Evolutionary conservation across 2,329 filamentous ascomycete genomes (phyloP), one percentile per base, ranked within the genome.

Genomic region (Scedosporium boydii): DNA sequence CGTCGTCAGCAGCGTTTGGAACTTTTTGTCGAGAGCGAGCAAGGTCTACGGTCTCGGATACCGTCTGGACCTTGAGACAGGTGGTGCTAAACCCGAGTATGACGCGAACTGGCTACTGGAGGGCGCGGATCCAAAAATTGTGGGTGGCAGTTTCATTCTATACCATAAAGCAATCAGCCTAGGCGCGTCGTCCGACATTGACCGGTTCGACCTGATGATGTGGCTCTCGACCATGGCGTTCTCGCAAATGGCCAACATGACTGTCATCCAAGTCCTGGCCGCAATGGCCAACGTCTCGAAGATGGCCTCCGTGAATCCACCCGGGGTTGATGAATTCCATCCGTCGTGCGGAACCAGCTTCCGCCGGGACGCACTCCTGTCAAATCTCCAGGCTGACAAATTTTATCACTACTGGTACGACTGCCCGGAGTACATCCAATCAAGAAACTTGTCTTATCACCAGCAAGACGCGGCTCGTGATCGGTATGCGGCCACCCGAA

Each of bases 141-240:
- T 65, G 1, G 44, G 14, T 14, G 4, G 14, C 16, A 4, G n/a
- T 10, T 16, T 48, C 3, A 10, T 53, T 6, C 18, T n/a, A 4
- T 59, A 57, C 27, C 61, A 63, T 7, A 6, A 29, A 3, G 38
- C 16, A 10, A 41, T 62, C 12, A 23, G 53, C 9, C 34, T 10
- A 1, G 9, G 23, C 10, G 7, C 16, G 3, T 21, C 4, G 6
- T n/a, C 9, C 9, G 21, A 14, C 29, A 46, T 58, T 7, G 4
- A 58, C 21, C 63, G 60, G 34, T 65, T 57, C 21, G 44, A 59
- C 4, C 6, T 64, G 1, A 63, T 67, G 59, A 67, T 68, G 6
- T 69, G 65, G 63, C 63, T 69, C 0, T 59, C 66, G 1, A 68
- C 67, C 2, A 42, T 70, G 7, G 67, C 67, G 0, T 70, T 65